Conservation (phyloP, 768 basidiomycete genomes). For the Dacryopinax spathularia region DNA sequence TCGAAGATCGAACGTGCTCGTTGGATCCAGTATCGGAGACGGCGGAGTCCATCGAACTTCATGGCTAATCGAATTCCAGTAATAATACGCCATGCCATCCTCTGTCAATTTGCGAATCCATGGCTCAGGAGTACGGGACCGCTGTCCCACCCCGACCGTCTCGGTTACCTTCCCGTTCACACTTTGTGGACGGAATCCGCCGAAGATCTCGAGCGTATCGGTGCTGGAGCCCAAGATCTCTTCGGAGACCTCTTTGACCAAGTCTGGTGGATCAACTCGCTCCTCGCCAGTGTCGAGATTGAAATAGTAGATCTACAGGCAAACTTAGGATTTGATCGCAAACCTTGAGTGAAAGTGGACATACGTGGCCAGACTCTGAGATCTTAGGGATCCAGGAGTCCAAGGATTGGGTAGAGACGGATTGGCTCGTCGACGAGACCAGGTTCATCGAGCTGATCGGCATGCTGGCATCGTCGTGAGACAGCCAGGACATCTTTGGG, state of each 20-base stretch:
- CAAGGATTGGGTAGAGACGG: conserved; percentile 12
- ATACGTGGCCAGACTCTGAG: conserved; percentile 66
- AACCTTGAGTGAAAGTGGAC: neutral
- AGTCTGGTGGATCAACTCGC: conserved; percentile 12
- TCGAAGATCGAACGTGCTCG: conserved; percentile 6
- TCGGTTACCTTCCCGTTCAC: neutral
- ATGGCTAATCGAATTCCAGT: conserved; percentile 56
- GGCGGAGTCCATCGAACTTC: conserved; percentile 57
- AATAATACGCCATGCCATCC: conserved; percentile 70
- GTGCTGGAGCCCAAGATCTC: neutral
- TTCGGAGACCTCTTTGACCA: conserved; percentile 12
- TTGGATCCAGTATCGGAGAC: neutral
- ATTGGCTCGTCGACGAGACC: neutral
- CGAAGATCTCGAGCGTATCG: neutral
- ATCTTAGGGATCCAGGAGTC: conserved; percentile 90
- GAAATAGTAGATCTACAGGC: conserved; percentile 84
- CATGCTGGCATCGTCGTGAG: too few species aligned
- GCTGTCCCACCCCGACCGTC: neutral
- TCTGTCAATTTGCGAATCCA: conserved; percentile 71
- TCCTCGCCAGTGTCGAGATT: conserved; percentile 46
- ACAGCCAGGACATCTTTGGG: too few species aligned
- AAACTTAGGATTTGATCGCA: neutral
- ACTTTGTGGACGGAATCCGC: neutral
- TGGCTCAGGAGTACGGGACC: conserved; percentile 39
- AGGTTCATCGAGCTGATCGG: too few species aligned